Percentiles rank a stretch among this genome's conserved stretches.
These are phyloP conservation scores for Aspergillus carbonarius DNA, from an alignment of 2,329 filamentous ascomycete genomes.

Conservation along the genomic window DNA sequence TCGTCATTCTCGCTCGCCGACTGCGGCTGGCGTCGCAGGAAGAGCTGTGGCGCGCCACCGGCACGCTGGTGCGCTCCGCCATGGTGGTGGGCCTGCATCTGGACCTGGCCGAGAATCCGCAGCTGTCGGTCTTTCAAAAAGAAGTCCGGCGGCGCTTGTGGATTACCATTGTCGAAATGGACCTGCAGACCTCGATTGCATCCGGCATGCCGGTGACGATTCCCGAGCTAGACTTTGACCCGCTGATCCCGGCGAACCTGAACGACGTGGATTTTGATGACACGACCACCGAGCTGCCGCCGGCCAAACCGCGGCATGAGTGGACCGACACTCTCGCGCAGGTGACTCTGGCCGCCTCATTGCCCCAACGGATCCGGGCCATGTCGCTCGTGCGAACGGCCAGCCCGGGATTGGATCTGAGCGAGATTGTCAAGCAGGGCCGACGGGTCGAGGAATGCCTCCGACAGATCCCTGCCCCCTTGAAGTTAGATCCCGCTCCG, in stretches of 20 bases:
- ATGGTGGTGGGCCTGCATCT: constrained; percentile 46
- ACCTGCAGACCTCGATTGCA: constrained; percentile 45
- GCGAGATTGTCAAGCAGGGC: constrained; percentile 11
- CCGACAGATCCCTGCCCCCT: constrained; percentile 2
- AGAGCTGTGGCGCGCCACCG: constrained; percentile 47
- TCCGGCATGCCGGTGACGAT: constrained; percentile 42
- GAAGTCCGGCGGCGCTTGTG: constrained; percentile 39
- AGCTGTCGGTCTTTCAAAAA: constrained; percentile 35
- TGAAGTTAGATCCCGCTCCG: constrained; percentile 4
- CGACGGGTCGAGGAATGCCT: constrained; percentile 13
- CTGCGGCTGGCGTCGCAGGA: constrained; percentile 14
- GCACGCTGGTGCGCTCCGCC: constrained; percentile 32
- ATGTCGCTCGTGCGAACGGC: constrained; percentile 12
- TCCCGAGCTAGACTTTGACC: constrained; percentile 38
- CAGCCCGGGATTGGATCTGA: constrained; percentile 7
- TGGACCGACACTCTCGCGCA: constrained; percentile 16
- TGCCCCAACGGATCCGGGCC: constrained; percentile 16
- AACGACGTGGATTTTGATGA: constrained; percentile 44
- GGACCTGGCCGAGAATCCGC: constrained; percentile 33
- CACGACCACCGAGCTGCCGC: constrained; percentile 29
- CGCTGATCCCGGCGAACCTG: constrained; percentile 41
- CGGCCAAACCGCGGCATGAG: constrained; percentile 24
- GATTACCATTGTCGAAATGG: constrained; percentile 44
- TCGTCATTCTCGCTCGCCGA: constrained; percentile 17
- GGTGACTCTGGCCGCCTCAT: constrained; percentile 15